phyloP scores from a whole-genome alignment of 148 eudicot species.

The Cornus kousa region DNA sequence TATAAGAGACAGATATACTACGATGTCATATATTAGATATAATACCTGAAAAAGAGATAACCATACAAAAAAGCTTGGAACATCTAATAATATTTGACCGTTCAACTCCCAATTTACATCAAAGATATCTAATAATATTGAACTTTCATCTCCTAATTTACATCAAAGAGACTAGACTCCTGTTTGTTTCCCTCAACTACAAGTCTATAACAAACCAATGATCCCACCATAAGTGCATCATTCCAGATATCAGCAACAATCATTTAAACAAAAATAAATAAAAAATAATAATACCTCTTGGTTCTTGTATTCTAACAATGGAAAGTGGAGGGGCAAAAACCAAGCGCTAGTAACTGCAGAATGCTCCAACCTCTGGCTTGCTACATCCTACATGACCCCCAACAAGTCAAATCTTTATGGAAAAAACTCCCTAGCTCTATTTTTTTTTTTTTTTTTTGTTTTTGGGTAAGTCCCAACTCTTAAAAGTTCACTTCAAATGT shows the following conservation, averaged over 20 bases:
- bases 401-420: neutral
- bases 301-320: slow-evolving; percentile 18
- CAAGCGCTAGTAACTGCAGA: slow-evolving; percentile 11
- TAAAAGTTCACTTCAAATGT: neutral
- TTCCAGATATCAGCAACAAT: neutral
- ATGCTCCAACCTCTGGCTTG: slow-evolving; percentile 16
- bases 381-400: slow-evolving; percentile 4
- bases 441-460: no score
- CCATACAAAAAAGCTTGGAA: no score
- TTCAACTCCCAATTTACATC: no score
- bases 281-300: slow-evolving; percentile 8
- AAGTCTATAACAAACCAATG: neutral
- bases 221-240: neutral
- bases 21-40: no score
- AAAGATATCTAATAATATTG: no score
- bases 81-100: no score
- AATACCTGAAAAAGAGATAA: no score
- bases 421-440: no score
- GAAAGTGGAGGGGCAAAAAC: slow-evolving; percentile 18
- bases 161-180: neutral
- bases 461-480: neutral
- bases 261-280: neutral
- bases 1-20: no score
- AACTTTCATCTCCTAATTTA: neutral
- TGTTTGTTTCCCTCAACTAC: neutral